phyloP scores from a whole-genome alignment of 2,329 filamentous ascomycete species.

The Chrysoporthe austroafricana region DNA sequence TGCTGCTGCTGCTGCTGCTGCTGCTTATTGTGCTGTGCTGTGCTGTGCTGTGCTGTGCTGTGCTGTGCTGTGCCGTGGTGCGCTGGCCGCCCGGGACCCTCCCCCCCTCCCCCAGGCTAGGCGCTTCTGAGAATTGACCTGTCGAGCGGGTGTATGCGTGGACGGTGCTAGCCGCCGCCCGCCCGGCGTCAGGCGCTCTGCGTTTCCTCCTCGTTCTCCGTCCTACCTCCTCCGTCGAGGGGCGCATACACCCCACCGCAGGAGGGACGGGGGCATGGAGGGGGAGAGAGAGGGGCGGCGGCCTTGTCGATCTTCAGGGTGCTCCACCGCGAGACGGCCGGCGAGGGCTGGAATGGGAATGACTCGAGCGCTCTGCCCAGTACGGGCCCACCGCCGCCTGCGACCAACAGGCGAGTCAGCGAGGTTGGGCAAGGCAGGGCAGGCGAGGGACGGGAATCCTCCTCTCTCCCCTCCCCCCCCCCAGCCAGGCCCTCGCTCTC shows the following conservation, averaged over 20 bases:
- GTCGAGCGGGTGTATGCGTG: too few relatives aligned
- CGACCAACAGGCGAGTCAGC: background rate
- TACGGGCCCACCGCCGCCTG: background rate
- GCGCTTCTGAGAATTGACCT: too few relatives aligned
- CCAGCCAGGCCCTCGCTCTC: too few relatives aligned
- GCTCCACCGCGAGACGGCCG: background rate
- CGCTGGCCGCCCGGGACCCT: background rate
- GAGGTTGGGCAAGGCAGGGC: background rate
- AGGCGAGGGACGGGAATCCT: too few relatives aligned
- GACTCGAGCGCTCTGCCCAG: background rate
- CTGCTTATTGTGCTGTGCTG: background rate
- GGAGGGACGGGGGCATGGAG: background rate
- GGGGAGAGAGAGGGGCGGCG: background rate
- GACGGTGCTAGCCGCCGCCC: too few relatives aligned
- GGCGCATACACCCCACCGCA: too few relatives aligned
- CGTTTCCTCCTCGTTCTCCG: too few relatives aligned
- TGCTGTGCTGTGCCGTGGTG: background rate
- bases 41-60: background rate
- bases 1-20: too few relatives aligned
- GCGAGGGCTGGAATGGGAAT: background rate
- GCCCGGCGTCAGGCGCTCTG: too few relatives aligned
- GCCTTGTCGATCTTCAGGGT: background rate
- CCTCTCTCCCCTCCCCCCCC: too few relatives aligned
- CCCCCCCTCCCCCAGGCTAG: too few relatives aligned
- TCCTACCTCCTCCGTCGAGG: too few relatives aligned